Percentiles rank a stretch among this genome's conserved stretches.
These are phyloP conservation scores for Phascolomyces articulosus DNA, from an alignment of 371 early-diverging fungal genomes.

Conservation along the genomic window DNA sequence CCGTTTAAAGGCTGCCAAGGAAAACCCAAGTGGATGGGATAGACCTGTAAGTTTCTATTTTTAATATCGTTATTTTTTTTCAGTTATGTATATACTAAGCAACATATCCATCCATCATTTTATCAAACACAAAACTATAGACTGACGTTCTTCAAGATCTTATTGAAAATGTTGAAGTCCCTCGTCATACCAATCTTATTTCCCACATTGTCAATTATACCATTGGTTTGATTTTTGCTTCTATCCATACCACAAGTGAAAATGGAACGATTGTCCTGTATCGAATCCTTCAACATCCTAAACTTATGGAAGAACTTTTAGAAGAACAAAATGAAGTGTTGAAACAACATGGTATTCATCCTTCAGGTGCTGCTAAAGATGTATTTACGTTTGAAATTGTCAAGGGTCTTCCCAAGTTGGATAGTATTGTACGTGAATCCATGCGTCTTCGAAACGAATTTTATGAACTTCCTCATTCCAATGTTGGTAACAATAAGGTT, in stretches of 20 bases:
- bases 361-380: conserved; percentile 13
- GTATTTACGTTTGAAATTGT: conserved; percentile 30
- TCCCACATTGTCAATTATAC: conserved; percentile 13
- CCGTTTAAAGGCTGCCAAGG: neutral
- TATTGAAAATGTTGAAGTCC: neutral
- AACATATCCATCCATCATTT: neutral
- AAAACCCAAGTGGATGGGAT: conserved; percentile 10
- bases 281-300: conserved; percentile 42
- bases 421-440: conserved; percentile 53
- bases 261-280: conserved; percentile 40
- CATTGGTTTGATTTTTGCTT: conserved; percentile 37
- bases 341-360: conserved; percentile 11
- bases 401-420: conserved; percentile 46
- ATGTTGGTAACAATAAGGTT: conserved; percentile 28
- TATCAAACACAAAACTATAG: neutral
- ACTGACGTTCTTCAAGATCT: neutral
- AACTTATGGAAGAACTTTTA: conserved; percentile 38
- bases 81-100: too few relatives aligned
- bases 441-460: conserved; percentile 31
- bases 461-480: conserved; percentile 31
- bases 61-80: too few relatives aligned
- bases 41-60: conserved; percentile 13
- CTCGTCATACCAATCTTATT: neutral
- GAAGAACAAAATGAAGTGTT: conserved; percentile 47
- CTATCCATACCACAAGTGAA: conserved; percentile 46